Evolutionary conservation across 129 eudicot genomes (phyloP).

Genomic region (Kitagawia praeruptora): DNA sequence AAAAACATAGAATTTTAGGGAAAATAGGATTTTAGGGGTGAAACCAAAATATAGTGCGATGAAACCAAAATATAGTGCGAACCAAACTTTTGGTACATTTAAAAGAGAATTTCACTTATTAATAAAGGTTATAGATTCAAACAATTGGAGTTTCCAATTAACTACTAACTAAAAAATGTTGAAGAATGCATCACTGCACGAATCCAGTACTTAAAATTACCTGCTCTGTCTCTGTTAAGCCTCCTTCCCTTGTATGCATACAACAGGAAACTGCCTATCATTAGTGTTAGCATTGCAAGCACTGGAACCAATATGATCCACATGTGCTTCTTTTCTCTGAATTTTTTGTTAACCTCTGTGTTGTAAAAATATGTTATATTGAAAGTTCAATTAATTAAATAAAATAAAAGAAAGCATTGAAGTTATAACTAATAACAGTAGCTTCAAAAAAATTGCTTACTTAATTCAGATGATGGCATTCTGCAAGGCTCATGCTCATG

Average conservation of each 20-base stretch:
- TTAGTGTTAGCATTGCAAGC: not conserved
- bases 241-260: not conserved
- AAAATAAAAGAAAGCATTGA: not conserved
- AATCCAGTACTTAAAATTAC: not conserved
- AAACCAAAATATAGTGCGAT: no score
- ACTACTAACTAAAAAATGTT: not conserved
- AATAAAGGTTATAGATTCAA: no score
- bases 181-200: not conserved
- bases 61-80: no score
- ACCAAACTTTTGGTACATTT: no score
- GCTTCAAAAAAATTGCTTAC: not conserved
- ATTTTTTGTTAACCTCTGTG: not conserved
- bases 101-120: no score
- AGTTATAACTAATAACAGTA: not conserved
- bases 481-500: not conserved
- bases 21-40: no score
- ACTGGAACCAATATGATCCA: not conserved
- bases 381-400: not conserved
- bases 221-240: slow-evolving; percentile 14
- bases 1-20: no score
- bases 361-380: not conserved
- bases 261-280: not conserved
- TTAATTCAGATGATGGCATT: slow-evolving; percentile 8
- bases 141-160: not conserved
- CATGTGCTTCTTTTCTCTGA: not conserved